Percentiles rank a stretch among this genome's conserved stretches.
These are phyloP conservation scores for Ganoderma lucidum DNA, from an alignment of 1,284 basidiomycete species.

Conservation along the genomic window DNA sequence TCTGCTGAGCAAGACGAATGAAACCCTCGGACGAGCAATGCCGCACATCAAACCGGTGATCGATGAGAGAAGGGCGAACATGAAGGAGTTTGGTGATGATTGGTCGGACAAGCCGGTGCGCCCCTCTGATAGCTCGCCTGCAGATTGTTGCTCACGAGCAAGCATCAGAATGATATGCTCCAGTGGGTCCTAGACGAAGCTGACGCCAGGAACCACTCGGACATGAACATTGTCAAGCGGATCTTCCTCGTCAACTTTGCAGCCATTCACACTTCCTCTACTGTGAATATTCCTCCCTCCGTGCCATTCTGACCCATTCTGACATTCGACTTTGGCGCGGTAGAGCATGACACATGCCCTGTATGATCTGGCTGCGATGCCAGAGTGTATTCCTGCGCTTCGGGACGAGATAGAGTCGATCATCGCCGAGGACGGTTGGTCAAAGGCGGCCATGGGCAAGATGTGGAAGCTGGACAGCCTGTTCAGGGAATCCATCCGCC, in stretches of 20 bases:
- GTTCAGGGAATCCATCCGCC: slow-evolving; percentile 54
- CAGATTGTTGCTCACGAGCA: neutral
- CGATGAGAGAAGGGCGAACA: slow-evolving; percentile 27
- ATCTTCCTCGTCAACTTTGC: slow-evolving; percentile 43
- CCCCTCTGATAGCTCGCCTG: neutral
- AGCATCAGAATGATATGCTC: slow-evolving; percentile 37
- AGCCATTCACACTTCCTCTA: slow-evolving; percentile 44
- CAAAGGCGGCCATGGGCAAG: slow-evolving; percentile 50
- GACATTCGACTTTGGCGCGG: neutral
- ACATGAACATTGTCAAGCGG: slow-evolving; percentile 33
- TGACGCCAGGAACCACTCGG: slow-evolving; percentile 19
- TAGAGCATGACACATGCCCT: slow-evolving; percentile 49
- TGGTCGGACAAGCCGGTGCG: slow-evolving; percentile 38
- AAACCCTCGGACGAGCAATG: neutral
- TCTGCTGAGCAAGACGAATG: slow-evolving; percentile 11
- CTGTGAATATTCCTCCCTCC: slow-evolving; percentile 25
- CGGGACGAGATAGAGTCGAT: slow-evolving; percentile 54
- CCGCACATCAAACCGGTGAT: slow-evolving; percentile 31
- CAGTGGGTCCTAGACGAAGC: slow-evolving; percentile 41
- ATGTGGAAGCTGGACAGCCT: slow-evolving; percentile 63
- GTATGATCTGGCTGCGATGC: slow-evolving; percentile 50
- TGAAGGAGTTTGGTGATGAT: slow-evolving; percentile 30
- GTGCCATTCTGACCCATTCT: too few relatives aligned
- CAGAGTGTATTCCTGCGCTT: slow-evolving; percentile 49
- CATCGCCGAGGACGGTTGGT: slow-evolving; percentile 52